Base-by-base conservation (phyloP, 202 grass and related monocot genomes). In the Schoenoplectus triqueter region DNA sequence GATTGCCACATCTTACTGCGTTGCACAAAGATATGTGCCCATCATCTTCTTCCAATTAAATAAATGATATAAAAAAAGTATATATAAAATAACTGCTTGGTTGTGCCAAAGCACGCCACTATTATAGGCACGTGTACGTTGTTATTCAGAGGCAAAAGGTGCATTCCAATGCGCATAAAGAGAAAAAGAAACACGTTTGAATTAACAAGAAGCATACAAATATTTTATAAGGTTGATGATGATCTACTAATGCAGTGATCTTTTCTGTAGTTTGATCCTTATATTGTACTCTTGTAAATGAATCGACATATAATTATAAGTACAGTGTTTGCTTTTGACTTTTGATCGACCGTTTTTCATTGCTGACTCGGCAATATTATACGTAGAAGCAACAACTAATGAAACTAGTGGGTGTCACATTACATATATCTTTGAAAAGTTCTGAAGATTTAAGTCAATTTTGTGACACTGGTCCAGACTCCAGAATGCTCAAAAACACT, bases 401-500 rank as follows among this genome's bases (percentile, higher is more conserved):
- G 4, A 62, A 62, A 62, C 6, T 7, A 49, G 47, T 19, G 64
- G 40, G 41, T 62, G 6, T 2, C 11, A 11, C 31, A 67, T 67
- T 67, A 67, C 31, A 31, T 31, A 67, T 67, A 67, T 67, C 42
- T 70, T 70, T 70, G 41, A 70, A 44, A n/a, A 70, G 0, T 17
- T 7, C 14, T 14, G 5, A 70, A 45, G 5, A 0, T 17, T 46
- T 3, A 47, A 7, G 67, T 70, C 67, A 70, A 70, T 46, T 69
- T 70, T 17, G 42, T 46, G 6, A 70, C 31, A 31, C 31, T 31
- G 31, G 67, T 46, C 67, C 45, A 69, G 15, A 55, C 0, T 52
- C 11, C 11, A 59, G 56, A n/a, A 14, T 59, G 56, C 31, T 31
- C 31, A 31, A 31, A 31, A 31, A 31, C 31, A 31, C 31, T 31